A percentile compares a stretch with the other conserved stretches of the same genome.
Evolutionary conservation across 2,329 filamentous ascomycete species (phyloP).

Genomic region (Monosporascus ibericus): DNA sequence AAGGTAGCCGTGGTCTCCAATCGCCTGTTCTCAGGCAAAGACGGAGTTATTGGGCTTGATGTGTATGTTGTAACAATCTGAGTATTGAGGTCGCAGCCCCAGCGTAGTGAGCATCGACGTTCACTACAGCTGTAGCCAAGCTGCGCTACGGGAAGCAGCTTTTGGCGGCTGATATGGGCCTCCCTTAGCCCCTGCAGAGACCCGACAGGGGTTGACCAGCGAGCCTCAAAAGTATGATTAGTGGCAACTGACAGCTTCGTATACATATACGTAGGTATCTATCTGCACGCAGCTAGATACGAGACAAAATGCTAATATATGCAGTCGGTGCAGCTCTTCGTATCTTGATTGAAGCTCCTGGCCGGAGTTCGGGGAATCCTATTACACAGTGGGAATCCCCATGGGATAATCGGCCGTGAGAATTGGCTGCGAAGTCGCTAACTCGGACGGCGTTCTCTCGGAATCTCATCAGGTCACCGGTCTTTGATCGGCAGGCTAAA

Average conservation of each 20-base stretch:
- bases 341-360: no score
- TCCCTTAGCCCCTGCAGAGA: background rate
- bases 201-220: background rate
- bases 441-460: background rate
- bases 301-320: no score
- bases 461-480: background rate
- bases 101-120: background rate
- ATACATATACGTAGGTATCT: no score
- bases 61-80: background rate
- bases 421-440: background rate
- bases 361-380: no score
- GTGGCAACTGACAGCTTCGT: no score
- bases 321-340: no score
- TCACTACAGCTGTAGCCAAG: background rate
- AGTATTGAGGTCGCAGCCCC: background rate
- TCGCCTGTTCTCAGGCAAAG: background rate
- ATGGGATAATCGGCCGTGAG: no score
- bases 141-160: background rate
- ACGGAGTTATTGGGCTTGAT: background rate
- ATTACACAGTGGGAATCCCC: no score
- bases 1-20: background rate
- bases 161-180: background rate
- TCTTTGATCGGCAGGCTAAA: background rate
- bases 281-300: no score
- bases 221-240: background rate